A percentile compares a stretch with the other conserved stretches of the same genome.
Conservation (phyloP, 2,329 filamentous ascomycete genomes). For the Monosporascus sp. region DNA sequence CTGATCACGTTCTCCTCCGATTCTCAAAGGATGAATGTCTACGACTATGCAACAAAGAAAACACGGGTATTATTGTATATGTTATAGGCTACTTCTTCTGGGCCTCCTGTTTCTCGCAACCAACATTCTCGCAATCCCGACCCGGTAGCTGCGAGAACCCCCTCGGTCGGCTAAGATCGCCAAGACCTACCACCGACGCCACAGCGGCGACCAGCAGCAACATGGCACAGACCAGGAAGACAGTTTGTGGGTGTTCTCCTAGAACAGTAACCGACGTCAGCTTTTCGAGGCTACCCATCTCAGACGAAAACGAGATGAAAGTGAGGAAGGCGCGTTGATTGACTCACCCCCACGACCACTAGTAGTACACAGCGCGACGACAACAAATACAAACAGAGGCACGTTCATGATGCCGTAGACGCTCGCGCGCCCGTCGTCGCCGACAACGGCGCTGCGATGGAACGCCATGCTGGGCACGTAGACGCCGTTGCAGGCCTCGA, state of each 20-base stretch:
- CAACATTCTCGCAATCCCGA: background rate
- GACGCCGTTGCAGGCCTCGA: constrained; percentile 28
- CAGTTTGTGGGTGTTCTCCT: constrained; percentile 11
- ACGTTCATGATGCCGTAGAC: constrained; percentile 33
- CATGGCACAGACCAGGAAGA: constrained; percentile 17
- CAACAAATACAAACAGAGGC: constrained; percentile 53
- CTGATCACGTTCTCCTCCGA: no score
- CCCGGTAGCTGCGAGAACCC: background rate
- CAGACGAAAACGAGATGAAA: background rate
- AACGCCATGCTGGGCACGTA: constrained; percentile 28
- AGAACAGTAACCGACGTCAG: background rate
- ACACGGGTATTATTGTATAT: no score
- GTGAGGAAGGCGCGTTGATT: background rate
- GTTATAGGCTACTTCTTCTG: no score
- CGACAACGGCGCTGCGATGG: constrained; percentile 23
- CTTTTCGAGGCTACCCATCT: no score
- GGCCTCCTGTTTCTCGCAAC: constrained; percentile 8
- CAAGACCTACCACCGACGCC: constrained; percentile 7
- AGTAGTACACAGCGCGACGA: constrained; percentile 37
- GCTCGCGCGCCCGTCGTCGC: constrained; percentile 21
- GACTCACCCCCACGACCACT: constrained; percentile 21
- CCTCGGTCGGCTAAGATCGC: background rate
- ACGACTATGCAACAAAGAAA: no score
- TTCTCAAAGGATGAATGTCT: no score
- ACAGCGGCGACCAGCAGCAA: constrained; percentile 17